A percentile compares a stretch with the other conserved stretches of the same genome.
Evolutionary conservation across 345 rosid genomes (phyloP).

Genomic region (Citrus sp.): DNA sequence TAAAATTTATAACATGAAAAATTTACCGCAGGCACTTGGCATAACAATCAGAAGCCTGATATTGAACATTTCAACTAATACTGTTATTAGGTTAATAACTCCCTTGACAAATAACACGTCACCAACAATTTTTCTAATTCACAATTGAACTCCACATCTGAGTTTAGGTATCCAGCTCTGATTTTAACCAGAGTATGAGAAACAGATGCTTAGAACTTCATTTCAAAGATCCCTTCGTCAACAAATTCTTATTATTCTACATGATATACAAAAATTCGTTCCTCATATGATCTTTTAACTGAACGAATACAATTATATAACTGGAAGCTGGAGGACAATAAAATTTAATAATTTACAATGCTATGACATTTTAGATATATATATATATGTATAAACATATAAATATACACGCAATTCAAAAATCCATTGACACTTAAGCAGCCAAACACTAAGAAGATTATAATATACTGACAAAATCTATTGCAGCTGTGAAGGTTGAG

Average conservation of each 20-base stretch:
- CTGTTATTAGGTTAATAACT: background rate
- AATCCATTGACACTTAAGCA: too few relatives aligned
- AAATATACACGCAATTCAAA: too few relatives aligned
- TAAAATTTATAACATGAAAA: background rate
- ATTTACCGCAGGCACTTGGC: background rate
- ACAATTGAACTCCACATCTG: background rate
- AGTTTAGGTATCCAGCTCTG: background rate
- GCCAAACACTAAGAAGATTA: background rate
- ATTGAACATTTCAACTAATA: background rate
- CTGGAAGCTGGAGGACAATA: background rate
- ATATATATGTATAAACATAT: too few relatives aligned
- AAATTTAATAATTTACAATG: too few relatives aligned
- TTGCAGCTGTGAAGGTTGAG: background rate
- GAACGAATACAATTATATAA: background rate
- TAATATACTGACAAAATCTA: background rate
- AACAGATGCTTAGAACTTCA: background rate
- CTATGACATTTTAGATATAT: too few relatives aligned
- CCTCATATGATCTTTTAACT: background rate
- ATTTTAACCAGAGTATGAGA: background rate
- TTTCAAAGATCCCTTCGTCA: background rate
- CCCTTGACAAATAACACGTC: too few relatives aligned
- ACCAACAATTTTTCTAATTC: background rate
- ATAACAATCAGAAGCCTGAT: background rate
- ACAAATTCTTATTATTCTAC: background rate
- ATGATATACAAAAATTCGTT: background rate